phyloP scores from a whole-genome alignment of 148 eudicot species.

The Chenopodium album region DNA sequence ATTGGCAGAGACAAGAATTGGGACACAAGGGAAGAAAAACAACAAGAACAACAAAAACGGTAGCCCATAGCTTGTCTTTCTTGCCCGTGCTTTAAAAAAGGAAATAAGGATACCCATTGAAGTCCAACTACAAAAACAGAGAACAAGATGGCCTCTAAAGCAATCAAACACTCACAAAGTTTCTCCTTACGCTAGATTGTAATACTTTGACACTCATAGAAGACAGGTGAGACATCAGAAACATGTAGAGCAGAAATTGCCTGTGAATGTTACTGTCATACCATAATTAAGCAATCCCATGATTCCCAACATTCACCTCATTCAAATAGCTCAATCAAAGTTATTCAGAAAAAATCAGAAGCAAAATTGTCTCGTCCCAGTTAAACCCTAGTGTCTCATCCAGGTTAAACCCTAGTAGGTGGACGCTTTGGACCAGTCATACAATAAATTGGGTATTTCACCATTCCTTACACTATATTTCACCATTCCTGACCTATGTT shows the following conservation, averaged over 20 bases:
- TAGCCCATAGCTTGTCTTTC: background rate
- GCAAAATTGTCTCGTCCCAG: background rate
- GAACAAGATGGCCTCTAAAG: background rate
- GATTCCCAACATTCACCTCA: background rate
- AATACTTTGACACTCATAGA: background rate
- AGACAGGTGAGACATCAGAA: background rate
- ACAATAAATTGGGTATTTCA: background rate
- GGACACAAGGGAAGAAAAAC: background rate
- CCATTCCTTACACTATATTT: background rate
- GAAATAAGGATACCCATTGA: background rate
- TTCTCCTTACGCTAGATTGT: background rate
- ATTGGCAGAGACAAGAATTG: background rate
- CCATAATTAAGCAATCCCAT: background rate
- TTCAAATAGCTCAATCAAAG: background rate
- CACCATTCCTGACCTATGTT: too few species aligned
- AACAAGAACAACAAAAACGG: background rate
- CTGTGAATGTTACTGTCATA: background rate
- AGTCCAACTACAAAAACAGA: background rate
- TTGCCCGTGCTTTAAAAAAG: background rate
- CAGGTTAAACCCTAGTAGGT: background rate
- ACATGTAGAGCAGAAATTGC: background rate
- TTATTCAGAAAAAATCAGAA: background rate
- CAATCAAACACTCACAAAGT: background rate
- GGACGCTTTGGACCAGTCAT: background rate
- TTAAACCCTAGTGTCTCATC: background rate